phyloP scores from a whole-genome alignment of 1,284 basidiomycete genomes.

The Meripilus lineatus region DNA sequence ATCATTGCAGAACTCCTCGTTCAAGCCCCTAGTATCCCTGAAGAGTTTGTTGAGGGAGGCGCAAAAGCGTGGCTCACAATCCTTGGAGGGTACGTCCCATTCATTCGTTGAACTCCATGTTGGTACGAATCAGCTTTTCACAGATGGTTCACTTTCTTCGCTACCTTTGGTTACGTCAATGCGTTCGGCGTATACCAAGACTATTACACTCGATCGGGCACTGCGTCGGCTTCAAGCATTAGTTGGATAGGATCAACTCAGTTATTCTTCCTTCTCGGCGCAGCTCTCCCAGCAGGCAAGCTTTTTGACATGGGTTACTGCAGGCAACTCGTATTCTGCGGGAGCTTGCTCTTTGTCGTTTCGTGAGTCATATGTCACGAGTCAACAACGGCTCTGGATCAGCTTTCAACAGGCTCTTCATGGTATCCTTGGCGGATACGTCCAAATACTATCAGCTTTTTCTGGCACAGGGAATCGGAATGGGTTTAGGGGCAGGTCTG shows the following conservation, averaged over 20 bases:
- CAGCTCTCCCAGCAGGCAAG: slow-evolving; percentile 15
- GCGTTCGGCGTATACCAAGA: slow-evolving; percentile 22
- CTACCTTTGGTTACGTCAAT: slow-evolving; percentile 17
- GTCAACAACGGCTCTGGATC: no score
- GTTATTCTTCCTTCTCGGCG: slow-evolving; percentile 15
- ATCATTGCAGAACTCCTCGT: no score
- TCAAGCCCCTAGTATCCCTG: no score
- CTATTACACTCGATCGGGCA: slow-evolving; percentile 13
- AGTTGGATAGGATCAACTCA: slow-evolving; percentile 22
- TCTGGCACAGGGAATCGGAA: slow-evolving; percentile 32
- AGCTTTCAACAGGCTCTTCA: slow-evolving; percentile 15
- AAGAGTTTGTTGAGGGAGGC: no score
- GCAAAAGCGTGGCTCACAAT: slow-evolving; percentile 11
- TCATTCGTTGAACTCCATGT: neutral
- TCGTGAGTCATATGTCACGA: slow-evolving; percentile 9
- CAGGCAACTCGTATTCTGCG: slow-evolving; percentile 9
- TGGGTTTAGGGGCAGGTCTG: slow-evolving; percentile 40
- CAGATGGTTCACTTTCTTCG: slow-evolving; percentile 15
- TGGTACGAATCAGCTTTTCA: slow-evolving; percentile 10
- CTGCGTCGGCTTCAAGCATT: slow-evolving; percentile 15
- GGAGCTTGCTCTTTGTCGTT: slow-evolving; percentile 16
- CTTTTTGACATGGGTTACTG: slow-evolving; percentile 19
- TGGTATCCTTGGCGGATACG: slow-evolving; percentile 17
- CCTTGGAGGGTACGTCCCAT: slow-evolving; percentile 8
- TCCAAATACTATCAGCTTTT: slow-evolving; percentile 19